Evolutionary conservation across 2,329 filamentous ascomycete genomes (phyloP), one percentile per base, ranked within the genome.

Genomic region (Clonostachys rosea): DNA sequence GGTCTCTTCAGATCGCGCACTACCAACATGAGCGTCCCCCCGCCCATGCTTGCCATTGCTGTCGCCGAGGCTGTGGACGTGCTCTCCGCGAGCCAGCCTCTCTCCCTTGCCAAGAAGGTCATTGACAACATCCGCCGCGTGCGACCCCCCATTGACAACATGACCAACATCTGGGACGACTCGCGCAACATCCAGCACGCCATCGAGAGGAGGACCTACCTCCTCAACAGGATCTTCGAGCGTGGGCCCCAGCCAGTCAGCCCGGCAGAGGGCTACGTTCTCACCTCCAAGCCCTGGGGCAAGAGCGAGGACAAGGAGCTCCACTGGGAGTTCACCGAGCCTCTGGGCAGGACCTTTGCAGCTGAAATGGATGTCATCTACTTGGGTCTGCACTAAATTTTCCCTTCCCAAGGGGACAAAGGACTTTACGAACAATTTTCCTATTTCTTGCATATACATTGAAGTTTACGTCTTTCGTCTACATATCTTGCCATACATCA

Each of bases 31-130:
- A 63, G 55, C 44, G 73, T 78, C 39, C 75, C 79, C 1, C 78
- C 75, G n/a, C 83, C 84, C 0, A 82, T 84, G 51, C 69, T 81
- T 16, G 80, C 79, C n/a, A 80, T 79, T 52, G 75, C 78, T 6
- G 74, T 86, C 20, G 68, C 83, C 34, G 75, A 82, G 43, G 84
- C 85, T 0, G 71, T 85, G 34, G 86, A 90, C 54, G 78, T 87
- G 2, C 69, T 88, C 47, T 80, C 80, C 12, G 78, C 84, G 1
- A 79, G 76, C 6, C 81, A 84, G 2, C 58, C 70, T 1, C 60
- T 84, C 7, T 63, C 70, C 0, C 69, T 75, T 12, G 59, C 87
- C 11, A 60, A 73, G 2, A 66, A 70, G 11, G 68, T 79, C 24
- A 71, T 86, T 36, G 71, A 77, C 10, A 71, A 75, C 11, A 73